Evolutionary conservation across 2,329 filamentous ascomycete genomes (phyloP).

Genomic region (Rutstroemia sp.): DNA sequence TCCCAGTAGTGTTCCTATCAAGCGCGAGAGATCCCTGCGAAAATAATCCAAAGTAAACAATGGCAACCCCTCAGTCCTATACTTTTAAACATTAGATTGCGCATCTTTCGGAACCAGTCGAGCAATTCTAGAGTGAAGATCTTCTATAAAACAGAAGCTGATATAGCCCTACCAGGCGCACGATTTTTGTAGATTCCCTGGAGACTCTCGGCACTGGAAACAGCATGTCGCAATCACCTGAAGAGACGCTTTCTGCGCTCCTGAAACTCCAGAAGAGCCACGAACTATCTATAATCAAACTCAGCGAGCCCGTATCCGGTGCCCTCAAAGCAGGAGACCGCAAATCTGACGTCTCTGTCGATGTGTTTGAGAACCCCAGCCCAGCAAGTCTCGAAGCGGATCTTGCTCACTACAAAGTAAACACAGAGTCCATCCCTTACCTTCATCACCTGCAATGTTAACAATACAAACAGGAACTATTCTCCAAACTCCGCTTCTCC

Average conservation of each 20-base stretch:
- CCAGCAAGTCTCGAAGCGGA: constrained; percentile 77
- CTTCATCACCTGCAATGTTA: neutral
- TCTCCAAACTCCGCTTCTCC: constrained; percentile 91
- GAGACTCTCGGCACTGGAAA: neutral
- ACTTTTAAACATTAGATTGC: neutral
- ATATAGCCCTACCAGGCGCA: neutral
- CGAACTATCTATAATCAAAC: constrained; percentile 66
- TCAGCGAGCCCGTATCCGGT: constrained; percentile 66
- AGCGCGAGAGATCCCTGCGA: neutral
- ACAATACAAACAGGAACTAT: constrained; percentile 58
- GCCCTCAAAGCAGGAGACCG: constrained; percentile 41
- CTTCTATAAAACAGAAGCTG: too few relatives aligned
- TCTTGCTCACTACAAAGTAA: constrained; percentile 73
- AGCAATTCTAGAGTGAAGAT: neutral
- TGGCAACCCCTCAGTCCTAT: neutral
- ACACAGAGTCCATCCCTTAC: neutral
- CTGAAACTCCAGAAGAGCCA: constrained; percentile 47
- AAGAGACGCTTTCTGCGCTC: constrained; percentile 41
- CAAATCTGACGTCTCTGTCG: constrained; percentile 63
- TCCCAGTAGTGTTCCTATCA: neutral
- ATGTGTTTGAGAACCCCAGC: constrained; percentile 58
- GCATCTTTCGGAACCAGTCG: neutral
- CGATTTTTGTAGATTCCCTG: neutral
- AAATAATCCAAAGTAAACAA: constrained; percentile 17
- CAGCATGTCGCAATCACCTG: constrained; percentile 20